phyloP scores from a whole-genome alignment of 2,329 filamentous ascomycete species.

The Pyricularia pennisetigena region DNA sequence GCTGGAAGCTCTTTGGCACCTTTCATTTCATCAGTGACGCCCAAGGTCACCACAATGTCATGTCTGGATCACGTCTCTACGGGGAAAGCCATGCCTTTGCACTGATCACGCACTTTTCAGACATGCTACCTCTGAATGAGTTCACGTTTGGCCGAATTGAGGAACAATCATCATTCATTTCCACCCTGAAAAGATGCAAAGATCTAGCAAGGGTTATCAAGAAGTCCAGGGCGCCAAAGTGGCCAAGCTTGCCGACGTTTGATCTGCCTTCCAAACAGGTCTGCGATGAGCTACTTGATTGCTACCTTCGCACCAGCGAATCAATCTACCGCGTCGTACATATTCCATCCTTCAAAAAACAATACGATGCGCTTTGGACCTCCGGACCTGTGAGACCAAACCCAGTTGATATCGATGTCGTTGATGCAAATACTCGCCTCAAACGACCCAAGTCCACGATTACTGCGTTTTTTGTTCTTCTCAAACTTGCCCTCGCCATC shows the following conservation, averaged over 20 bases:
- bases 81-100: background rate
- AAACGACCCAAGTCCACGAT: constrained; percentile 1
- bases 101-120: background rate
- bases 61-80: background rate
- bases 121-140: background rate
- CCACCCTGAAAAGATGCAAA: constrained; percentile 38
- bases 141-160: background rate
- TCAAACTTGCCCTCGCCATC: background rate
- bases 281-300: constrained; percentile 39
- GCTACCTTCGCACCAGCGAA: constrained; percentile 47
- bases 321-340: constrained; percentile 48
- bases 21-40: background rate
- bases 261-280: constrained; percentile 34
- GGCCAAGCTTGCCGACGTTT: constrained; percentile 30
- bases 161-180: background rate
- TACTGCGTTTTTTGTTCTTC: constrained; percentile 5
- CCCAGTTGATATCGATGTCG: constrained; percentile 24
- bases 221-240: constrained; percentile 30
- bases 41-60: background rate
- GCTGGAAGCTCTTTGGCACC: background rate
- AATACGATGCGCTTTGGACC: constrained; percentile 41
- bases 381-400: background rate
- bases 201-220: constrained; percentile 40
- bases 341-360: constrained; percentile 42
- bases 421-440: constrained; percentile 24